These are phyloP conservation scores for Zasmidium angulare DNA, from an alignment of 2,329 filamentous ascomycete genomes.

Conservation along the genomic window DNA sequence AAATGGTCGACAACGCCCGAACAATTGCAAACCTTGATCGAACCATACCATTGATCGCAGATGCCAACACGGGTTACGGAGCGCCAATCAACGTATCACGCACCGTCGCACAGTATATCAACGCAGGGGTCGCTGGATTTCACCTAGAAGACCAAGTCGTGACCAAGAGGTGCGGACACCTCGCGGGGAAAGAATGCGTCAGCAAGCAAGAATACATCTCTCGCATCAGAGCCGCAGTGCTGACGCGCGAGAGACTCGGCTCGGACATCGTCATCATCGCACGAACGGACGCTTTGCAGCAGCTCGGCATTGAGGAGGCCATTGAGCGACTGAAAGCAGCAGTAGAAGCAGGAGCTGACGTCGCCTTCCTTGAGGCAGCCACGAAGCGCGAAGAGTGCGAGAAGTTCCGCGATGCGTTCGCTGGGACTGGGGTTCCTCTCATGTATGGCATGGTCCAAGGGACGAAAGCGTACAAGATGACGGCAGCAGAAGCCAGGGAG, in stretches of 20 bases:
- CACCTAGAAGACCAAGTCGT: slow-evolving; percentile 13
- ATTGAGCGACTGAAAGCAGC: slow-evolving; percentile 52
- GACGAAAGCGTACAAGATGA: not conserved
- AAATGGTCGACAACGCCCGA: slow-evolving; percentile 24
- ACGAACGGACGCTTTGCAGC: slow-evolving; percentile 60
- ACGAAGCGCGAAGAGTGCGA: slow-evolving; percentile 26
- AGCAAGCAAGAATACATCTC: slow-evolving; percentile 46
- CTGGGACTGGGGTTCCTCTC: not conserved
- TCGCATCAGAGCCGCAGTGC: slow-evolving; percentile 56
- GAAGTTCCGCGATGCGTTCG: not conserved
- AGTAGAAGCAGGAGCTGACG: slow-evolving; percentile 56
- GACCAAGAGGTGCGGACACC: slow-evolving; percentile 57
- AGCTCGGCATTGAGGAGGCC: slow-evolving; percentile 56
- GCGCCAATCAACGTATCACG: slow-evolving; percentile 50
- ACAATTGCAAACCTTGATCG: slow-evolving; percentile 22
- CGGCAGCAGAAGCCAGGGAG: not conserved
- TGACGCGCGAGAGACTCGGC: slow-evolving; percentile 47
- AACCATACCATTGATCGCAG: slow-evolving; percentile 23
- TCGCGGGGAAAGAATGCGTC: slow-evolving; percentile 61
- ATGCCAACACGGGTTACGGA: slow-evolving; percentile 30
- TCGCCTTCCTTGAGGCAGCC: slow-evolving; percentile 53
- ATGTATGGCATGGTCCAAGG: not conserved
- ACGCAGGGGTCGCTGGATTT: slow-evolving; percentile 11
- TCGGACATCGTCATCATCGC: slow-evolving; percentile 64
- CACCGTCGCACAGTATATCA: slow-evolving; percentile 54